Percentiles rank a stretch among this genome's conserved stretches.
phyloP scores from a whole-genome alignment of 352 stramenopile genomes.

The Phytophthora brassicae region DNA sequence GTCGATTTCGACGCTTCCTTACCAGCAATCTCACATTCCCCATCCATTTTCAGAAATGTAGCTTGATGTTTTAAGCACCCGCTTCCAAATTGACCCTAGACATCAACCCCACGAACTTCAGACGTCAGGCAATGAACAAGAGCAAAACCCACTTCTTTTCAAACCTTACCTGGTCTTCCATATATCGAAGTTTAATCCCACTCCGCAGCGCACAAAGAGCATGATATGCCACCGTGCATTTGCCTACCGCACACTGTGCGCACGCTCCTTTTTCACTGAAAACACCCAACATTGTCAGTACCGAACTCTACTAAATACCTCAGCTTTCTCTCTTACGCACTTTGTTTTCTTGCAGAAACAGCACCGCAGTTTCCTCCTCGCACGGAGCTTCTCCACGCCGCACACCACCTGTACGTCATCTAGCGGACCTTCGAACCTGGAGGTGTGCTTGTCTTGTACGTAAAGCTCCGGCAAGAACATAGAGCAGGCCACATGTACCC shows the following conservation, averaged over 20 bases:
- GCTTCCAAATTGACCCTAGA: slow-evolving; percentile 62
- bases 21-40: slow-evolving; percentile 14
- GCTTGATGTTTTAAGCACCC: slow-evolving; percentile 61
- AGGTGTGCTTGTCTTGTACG: slow-evolving; percentile 31
- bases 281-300: slow-evolving; percentile 6
- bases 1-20: slow-evolving; percentile 1
- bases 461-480: slow-evolving; percentile 83
- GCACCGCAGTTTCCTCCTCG: slow-evolving; percentile 62
- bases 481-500: slow-evolving; percentile 78
- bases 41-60: slow-evolving; percentile 45
- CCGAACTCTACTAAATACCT: neutral
- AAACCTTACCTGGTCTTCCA: slow-evolving; percentile 49
- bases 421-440: slow-evolving; percentile 27
- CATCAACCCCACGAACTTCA: neutral
- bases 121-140: no score
- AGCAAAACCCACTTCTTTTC: neutral
- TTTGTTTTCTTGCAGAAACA: slow-evolving; percentile 69
- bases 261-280: slow-evolving; percentile 68
- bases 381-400: slow-evolving; percentile 56
- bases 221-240: slow-evolving; percentile 77
- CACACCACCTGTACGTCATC: slow-evolving; percentile 59
- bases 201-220: slow-evolving; percentile 62
- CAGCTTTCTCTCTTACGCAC: slow-evolving; percentile 5
- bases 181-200: slow-evolving; percentile 63
- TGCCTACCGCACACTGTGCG: slow-evolving; percentile 66